phyloP scores from a whole-genome alignment of 768 basidiomycete genomes.

The Tremella yokohamensis region DNA sequence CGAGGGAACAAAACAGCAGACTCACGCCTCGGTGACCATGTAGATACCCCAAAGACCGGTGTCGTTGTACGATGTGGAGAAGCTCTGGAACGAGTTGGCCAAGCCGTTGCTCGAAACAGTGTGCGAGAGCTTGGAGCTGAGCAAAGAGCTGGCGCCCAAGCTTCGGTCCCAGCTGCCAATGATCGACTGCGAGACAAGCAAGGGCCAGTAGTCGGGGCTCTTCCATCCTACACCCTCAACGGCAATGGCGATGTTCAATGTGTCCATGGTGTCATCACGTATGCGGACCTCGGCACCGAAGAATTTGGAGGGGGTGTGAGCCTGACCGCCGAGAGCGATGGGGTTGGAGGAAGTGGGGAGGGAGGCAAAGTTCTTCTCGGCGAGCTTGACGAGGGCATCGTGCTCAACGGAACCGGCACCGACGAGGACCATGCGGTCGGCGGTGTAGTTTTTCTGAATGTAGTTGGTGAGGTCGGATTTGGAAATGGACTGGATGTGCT shows the following conservation, averaged over 20 bases:
- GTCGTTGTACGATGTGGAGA: constrained; percentile 97
- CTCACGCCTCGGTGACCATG: constrained; percentile 81
- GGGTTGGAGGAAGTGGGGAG: constrained; percentile 85
- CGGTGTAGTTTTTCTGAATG: constrained; percentile 96
- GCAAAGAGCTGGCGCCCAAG: constrained; percentile 80
- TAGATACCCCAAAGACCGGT: constrained; percentile 99
- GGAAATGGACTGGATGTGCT: constrained; percentile 92
- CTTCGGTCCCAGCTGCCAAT: constrained; percentile 99
- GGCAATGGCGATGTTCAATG: constrained; percentile 90
- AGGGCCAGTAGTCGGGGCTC: constrained; percentile 97
- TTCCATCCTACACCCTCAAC: constrained; percentile 98
- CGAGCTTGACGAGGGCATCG: constrained; percentile 84
- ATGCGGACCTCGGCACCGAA: constrained; percentile 92
- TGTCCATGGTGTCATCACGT: constrained; percentile 83
- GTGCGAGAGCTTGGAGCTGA: constrained; percentile 86
- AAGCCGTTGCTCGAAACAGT: constrained; percentile 89
- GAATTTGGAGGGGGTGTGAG: constrained; percentile 75
- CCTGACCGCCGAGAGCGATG: constrained; percentile 75
- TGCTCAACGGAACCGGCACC: constrained; percentile 95
- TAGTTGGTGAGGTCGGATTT: constrained; percentile 82
- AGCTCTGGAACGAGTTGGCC: constrained; percentile 98
- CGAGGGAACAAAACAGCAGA: too few species aligned
- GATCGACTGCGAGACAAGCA: constrained; percentile 97
- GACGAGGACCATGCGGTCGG: constrained; percentile 98
- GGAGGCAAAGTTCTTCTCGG: constrained; percentile 84